These are phyloP conservation scores for Xerocomellus intermedius DNA, from an alignment of 768 basidiomycete species.

Conservation along the genomic window DNA sequence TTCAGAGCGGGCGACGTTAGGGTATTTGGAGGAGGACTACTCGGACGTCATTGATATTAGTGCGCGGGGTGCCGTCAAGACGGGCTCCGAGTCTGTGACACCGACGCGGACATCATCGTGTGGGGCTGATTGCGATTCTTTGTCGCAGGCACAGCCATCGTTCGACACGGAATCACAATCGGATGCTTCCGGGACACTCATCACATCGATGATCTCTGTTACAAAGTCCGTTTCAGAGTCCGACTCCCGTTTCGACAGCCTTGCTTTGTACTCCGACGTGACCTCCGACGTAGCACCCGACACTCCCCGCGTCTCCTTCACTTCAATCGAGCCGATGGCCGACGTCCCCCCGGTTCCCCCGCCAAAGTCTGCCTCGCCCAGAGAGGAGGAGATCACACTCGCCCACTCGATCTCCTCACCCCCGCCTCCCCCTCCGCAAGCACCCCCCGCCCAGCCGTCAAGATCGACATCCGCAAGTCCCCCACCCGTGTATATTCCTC, in stretches of 20 bases:
- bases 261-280: constrained; percentile 13
- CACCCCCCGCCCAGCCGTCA: constrained; percentile 40
- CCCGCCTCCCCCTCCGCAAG: neutral
- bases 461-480: constrained; percentile 7
- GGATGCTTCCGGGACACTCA: constrained; percentile 23
- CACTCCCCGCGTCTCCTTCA: neutral
- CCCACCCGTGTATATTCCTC: constrained; percentile 56
- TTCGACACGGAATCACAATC: constrained; percentile 8
- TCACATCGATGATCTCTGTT: neutral
- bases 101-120: neutral
- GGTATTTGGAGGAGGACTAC: neutral
- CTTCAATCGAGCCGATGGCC: constrained; percentile 1
- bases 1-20: neutral
- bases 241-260: neutral
- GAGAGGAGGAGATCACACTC: constrained; percentile 42
- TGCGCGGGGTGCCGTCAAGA: constrained; percentile 2
- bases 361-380: too few species aligned
- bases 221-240: constrained; percentile 13
- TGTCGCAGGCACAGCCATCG: neutral
- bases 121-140: constrained; percentile 2
- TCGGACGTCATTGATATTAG: constrained; percentile 26
- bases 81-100: neutral
- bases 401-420: constrained; percentile 45
- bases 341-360: constrained; percentile 7
- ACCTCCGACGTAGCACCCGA: neutral